Evolutionary conservation across 352 stramenopile genomes (phyloP).

Genomic region (Saprolegnia parasitica): DNA sequence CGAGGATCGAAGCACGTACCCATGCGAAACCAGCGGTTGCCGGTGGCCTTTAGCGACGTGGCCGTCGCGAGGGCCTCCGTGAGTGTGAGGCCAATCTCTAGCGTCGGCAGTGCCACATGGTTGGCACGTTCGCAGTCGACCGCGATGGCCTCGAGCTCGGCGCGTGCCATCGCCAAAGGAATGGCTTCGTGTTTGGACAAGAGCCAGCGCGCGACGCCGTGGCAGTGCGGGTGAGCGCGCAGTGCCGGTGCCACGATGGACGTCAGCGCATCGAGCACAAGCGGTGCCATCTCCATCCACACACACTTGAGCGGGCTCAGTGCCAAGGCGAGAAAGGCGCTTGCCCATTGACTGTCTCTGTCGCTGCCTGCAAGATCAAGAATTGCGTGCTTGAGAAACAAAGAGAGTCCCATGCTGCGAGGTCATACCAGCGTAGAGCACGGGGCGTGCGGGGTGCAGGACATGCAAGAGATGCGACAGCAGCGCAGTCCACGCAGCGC

Average conservation of each 20-base stretch:
- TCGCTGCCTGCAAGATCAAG: conserved; percentile 4
- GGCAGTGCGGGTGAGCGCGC: not conserved
- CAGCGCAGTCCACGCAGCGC: not conserved
- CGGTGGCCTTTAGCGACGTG: not conserved
- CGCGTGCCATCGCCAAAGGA: not conserved
- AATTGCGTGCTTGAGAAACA: not conserved
- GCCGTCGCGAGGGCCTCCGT: conserved; percentile 1
- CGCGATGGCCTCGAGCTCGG: not conserved
- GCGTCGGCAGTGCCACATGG: conserved; percentile 3
- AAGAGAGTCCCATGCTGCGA: not conserved
- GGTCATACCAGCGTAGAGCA: not conserved
- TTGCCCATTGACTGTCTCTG: not conserved
- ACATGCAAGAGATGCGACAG: not conserved
- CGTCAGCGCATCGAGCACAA: not conserved
- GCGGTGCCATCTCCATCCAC: conserved; percentile 13
- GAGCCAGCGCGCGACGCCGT: not conserved
- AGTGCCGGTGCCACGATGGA: not conserved
- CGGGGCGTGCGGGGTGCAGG: not conserved
- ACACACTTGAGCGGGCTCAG: conserved; percentile 19
- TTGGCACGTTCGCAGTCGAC: not conserved
- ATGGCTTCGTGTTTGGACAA: not conserved
- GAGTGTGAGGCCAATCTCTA: conserved; percentile 7
- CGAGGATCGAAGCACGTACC: conserved; percentile 8
- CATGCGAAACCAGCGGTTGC: conserved; percentile 17
- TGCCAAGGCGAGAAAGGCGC: not conserved